Percentiles rank a stretch among this genome's conserved stretches.
These are phyloP conservation scores for Toxoplasma gondii DNA, from an alignment of 169 alveolate species.

Conservation along the genomic window DNA sequence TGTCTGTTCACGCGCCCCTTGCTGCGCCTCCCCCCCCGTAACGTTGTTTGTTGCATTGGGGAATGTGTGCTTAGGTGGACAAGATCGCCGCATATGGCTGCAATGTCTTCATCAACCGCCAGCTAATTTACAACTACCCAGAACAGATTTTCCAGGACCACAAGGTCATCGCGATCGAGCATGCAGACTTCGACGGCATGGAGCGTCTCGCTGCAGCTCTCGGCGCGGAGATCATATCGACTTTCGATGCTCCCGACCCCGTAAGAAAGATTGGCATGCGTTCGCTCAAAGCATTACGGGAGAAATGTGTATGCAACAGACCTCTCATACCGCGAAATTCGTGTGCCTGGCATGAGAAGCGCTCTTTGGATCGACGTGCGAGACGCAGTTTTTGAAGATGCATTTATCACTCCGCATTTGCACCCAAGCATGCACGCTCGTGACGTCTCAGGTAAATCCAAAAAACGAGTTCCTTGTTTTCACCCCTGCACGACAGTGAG, in stretches of 20 bases:
- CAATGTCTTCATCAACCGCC: constrained; percentile 98
- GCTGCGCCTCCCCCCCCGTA: neutral
- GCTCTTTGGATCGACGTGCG: no score
- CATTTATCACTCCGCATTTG: no score
- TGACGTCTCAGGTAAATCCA: no score
- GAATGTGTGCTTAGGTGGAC: constrained; percentile 77
- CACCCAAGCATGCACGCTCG: no score
- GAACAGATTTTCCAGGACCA: constrained; percentile 95
- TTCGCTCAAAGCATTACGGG: no score
- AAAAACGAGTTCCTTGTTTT: no score
- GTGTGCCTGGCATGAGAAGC: no score
- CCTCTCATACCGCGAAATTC: no score
- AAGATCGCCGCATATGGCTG: constrained; percentile 96
- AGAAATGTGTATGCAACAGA: no score
- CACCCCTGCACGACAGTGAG: no score
- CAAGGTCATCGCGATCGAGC: constrained; percentile 98
- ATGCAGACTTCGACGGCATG: constrained; percentile 99
- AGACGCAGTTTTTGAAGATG: no score
- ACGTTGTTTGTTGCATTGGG: neutral
- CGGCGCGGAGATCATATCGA: constrained; percentile 98
- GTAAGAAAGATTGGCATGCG: neutral
- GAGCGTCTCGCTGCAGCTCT: constrained; percentile 98
- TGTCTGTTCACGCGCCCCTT: no score
- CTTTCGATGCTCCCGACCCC: constrained; percentile 97
- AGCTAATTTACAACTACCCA: constrained; percentile 98